Evolutionary conservation across 2,329 filamentous ascomycete genomes (phyloP).

Genomic region (Coniella vitis): DNA sequence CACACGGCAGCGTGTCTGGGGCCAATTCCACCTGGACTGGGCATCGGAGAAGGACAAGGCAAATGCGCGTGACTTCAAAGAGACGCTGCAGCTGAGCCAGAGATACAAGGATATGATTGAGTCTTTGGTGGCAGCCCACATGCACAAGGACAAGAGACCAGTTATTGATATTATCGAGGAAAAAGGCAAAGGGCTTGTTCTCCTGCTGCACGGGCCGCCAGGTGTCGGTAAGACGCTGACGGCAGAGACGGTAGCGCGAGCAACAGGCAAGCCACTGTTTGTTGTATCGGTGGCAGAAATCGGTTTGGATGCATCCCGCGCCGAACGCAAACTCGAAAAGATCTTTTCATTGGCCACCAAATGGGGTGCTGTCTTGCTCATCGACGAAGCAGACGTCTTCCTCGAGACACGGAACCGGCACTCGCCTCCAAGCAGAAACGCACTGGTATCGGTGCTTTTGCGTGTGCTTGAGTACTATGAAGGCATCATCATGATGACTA

Average conservation of each 20-base stretch:
- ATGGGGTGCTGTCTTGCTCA: conserved; percentile 23
- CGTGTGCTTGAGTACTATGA: conserved; percentile 14
- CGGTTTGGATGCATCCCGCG: conserved; percentile 7
- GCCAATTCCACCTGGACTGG: conserved; percentile 7
- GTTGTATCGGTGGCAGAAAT: conserved; percentile 14
- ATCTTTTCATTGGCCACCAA: conserved; percentile 18
- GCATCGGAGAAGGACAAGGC: not conserved
- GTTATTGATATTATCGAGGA: conserved; percentile 15
- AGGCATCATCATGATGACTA: conserved; percentile 18
- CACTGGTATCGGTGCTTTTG: conserved; percentile 18
- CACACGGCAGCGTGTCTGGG: conserved; percentile 12
- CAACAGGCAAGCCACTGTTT: conserved; percentile 13
- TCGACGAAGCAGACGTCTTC: conserved; percentile 22
- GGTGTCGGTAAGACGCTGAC: conserved; percentile 16
- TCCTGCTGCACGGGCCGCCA: conserved; percentile 14
- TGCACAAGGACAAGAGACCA: conserved; percentile 5
- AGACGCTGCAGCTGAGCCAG: conserved; percentile 6
- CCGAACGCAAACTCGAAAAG: conserved; percentile 13
- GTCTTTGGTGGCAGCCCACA: conserved; percentile 11
- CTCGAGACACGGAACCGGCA: conserved; percentile 14
- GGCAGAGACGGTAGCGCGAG: conserved; percentile 13
- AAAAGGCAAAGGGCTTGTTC: conserved; percentile 12
- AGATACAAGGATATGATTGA: conserved; percentile 11
- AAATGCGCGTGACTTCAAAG: not conserved
- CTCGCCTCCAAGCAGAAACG: conserved; percentile 13